Evolutionary conservation across 495 filamentous ascomycete genomes (phyloP).

Genomic region (Amniculicola lignicola): DNA sequence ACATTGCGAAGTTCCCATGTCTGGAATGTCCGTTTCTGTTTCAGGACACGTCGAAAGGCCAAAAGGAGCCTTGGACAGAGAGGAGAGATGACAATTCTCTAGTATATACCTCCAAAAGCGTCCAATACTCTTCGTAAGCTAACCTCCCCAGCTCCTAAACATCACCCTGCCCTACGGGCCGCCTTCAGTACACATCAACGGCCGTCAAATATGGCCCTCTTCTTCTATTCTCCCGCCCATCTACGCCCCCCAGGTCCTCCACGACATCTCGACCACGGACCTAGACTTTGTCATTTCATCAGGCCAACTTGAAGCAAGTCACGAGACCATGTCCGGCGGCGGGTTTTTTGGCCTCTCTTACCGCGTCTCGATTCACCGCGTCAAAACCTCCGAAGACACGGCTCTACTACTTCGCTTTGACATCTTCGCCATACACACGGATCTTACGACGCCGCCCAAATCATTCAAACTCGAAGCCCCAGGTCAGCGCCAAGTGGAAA

Average conservation of each 20-base stretch:
- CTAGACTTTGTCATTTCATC: slow-evolving; percentile 1
- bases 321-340: slow-evolving; percentile 14
- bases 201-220: neutral
- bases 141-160: slow-evolving; percentile 14
- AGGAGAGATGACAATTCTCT: slow-evolving; percentile 20
- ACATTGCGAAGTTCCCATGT: slow-evolving; percentile 19
- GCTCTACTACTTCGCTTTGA: slow-evolving; percentile 20
- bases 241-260: slow-evolving; percentile 18
- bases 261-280: slow-evolving; percentile 8
- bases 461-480: neutral
- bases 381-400: neutral
- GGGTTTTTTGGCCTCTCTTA: slow-evolving; percentile 19
- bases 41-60: slow-evolving; percentile 22
- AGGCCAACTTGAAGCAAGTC: slow-evolving; percentile 16
- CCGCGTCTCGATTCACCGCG: neutral
- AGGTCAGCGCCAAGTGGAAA: neutral
- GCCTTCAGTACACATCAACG: slow-evolving; percentile 6
- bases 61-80: slow-evolving; percentile 11
- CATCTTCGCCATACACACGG: slow-evolving; percentile 9
- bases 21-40: slow-evolving; percentile 21
- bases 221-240: slow-evolving; percentile 4
- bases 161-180: slow-evolving; percentile 15
- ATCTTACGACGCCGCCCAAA: neutral
- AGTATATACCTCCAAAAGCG: too few species aligned
- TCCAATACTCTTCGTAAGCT: too few species aligned